Percentiles rank a stretch among this genome's conserved stretches.
phyloP scores from a whole-genome alignment of 768 basidiomycete species.

The Tephrocybe sp. region DNA sequence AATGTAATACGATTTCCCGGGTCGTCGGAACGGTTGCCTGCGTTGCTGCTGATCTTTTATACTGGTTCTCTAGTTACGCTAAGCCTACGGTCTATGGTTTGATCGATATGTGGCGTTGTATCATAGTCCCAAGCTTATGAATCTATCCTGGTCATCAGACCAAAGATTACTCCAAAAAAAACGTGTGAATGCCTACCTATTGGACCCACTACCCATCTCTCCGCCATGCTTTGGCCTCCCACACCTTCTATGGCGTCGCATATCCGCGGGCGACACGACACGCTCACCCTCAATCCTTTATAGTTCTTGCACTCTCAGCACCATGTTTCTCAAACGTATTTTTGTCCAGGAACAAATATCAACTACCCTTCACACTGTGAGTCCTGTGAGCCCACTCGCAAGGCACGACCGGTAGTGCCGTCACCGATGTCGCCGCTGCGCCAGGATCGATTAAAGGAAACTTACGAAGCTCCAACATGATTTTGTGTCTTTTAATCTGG shows the following conservation, averaged over 20 bases:
- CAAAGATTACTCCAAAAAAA: neutral
- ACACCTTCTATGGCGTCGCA: constrained; percentile 17
- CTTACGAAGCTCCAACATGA: no score
- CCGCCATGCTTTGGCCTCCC: constrained; percentile 15
- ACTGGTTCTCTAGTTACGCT: neutral
- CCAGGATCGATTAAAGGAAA: neutral
- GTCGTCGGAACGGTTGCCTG: constrained; percentile 2
- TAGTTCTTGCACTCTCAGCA: constrained; percentile 4
- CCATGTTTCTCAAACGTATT: neutral
- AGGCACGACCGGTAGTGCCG: no score
- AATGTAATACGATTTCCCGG: neutral
- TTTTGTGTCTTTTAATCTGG: no score
- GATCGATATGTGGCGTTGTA: neutral
- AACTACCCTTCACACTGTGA: neutral
- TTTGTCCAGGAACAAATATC: neutral
- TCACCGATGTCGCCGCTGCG: neutral
- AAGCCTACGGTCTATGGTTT: neutral
- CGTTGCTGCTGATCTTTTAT: neutral
- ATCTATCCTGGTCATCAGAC: constrained; percentile 9
- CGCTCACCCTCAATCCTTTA: constrained; percentile 14
- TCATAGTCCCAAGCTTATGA: neutral
- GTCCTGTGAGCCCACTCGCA: neutral
- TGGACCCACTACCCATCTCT: neutral
- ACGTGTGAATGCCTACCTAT: constrained; percentile 6
- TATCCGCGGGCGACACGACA: constrained; percentile 1